Base-by-base conservation (phyloP, 2,329 filamentous ascomycete species). In the Teratosphaeria viscida region DNA sequence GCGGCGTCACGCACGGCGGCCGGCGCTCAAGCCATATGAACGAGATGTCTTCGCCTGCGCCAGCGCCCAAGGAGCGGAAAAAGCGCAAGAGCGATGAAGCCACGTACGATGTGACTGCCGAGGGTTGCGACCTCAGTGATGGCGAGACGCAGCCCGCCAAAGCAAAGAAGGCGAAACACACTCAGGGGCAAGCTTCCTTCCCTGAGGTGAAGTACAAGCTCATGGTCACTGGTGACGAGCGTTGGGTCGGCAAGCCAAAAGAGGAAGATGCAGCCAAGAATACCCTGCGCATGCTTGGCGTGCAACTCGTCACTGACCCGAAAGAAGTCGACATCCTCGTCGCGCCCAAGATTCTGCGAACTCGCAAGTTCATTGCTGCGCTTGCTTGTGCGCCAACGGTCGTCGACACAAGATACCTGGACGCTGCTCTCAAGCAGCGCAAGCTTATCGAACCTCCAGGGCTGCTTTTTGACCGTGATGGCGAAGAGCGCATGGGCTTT, bases 301-400 rank as follows among this genome's bases (percentile, higher is more conserved):
- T 99, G 59, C 81, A 85, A 26, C 84, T 96, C 26, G 87, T 90
- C 4, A 81, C 87, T 66, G 89, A 96, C 69, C 85, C 85, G 29
- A 82, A 83, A 55, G 81, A 84, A 53, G 94, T 90, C 71, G 89
- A 92, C 67, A 89, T 95, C 71, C 82, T 99, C 11, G 91, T 90
- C 37, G 92, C 92, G 3, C 94, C 92, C 0, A 83, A 85, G 52
- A 85, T 97, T 62, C 84, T 96, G 37, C 87, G 94, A 43, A 99
- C 94, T 0, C 85, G 90, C 71, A 99, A 99, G 71, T 99, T 99
- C 71, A 85, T 97, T 56, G 88, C 87, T 62, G 90, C 91, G 12
- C 77, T 99, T 32, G 91, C 94, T 19, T 85, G 85, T 61, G 91
- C 89, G 0, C 90, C 91, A 0, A 81, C 83, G 1, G 83, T 97